Conservation (phyloP, 495 filamentous ascomycete species). For the Ascodesmis nigricans region DNA sequence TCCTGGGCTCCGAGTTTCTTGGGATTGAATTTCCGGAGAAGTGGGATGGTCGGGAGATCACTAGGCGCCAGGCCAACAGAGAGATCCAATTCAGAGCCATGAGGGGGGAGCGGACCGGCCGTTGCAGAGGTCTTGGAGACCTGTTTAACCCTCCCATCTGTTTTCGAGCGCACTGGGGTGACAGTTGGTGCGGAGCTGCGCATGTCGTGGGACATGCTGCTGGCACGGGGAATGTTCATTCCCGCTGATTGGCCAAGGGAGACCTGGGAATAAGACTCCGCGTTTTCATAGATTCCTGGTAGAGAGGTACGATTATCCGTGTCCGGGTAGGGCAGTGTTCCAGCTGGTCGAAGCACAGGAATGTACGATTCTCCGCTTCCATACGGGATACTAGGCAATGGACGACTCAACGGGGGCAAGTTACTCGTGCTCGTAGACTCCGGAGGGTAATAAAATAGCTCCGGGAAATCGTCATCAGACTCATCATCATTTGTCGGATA, state of each 20-base stretch:
- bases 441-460: slow-evolving; percentile 90
- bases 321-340: slow-evolving; percentile 15
- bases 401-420: no score
- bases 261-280: neutral
- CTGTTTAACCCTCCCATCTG: slow-evolving; percentile 66
- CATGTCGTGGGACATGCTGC: slow-evolving; percentile 61
- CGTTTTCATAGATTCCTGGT: neutral
- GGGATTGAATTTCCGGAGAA: slow-evolving; percentile 52
- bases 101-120: no score
- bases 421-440: no score
- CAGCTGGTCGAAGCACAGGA: slow-evolving; percentile 6
- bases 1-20: slow-evolving; percentile 68
- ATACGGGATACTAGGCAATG: no score
- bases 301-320: neutral
- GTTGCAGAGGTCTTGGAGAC: no score
- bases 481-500: slow-evolving; percentile 22
- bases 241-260: neutral
- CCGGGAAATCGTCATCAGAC: slow-evolving; percentile 45
- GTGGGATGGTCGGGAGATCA: slow-evolving; percentile 29
- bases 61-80: slow-evolving; percentile 21
- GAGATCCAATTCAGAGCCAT: slow-evolving; percentile 3
- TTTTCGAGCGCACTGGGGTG: slow-evolving; percentile 75
- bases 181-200: slow-evolving; percentile 58
- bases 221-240: slow-evolving; percentile 50
- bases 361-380: no score